These are phyloP conservation scores for Botrytis elliptica DNA, from an alignment of 2,329 filamentous ascomycete species.

Conservation along the genomic window DNA sequence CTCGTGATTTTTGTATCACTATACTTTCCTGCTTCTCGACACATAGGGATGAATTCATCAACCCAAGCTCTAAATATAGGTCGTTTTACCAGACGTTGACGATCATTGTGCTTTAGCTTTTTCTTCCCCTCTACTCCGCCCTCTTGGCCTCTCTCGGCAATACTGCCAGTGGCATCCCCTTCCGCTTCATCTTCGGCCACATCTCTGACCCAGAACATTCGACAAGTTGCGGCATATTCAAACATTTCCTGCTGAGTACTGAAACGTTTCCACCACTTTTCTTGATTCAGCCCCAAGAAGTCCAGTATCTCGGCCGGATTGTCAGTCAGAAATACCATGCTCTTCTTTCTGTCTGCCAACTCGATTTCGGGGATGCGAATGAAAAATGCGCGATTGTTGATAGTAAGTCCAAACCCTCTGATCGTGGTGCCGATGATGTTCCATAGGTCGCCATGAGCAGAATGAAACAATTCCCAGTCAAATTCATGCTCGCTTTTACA, in stretches of 20 bases:
- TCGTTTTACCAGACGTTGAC: conserved; percentile 54
- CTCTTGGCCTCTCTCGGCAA: conserved; percentile 28
- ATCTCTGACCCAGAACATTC: conserved; percentile 53
- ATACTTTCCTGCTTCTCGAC: conserved; percentile 45
- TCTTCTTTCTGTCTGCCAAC: conserved; percentile 50
- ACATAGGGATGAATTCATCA: conserved; percentile 59
- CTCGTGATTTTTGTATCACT: conserved; percentile 39
- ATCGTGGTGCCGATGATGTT: conserved; percentile 64
- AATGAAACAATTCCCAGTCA: conserved; percentile 65
- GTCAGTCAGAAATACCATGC: conserved; percentile 57
- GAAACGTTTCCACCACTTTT: conserved; percentile 57
- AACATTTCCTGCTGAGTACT: conserved; percentile 55
- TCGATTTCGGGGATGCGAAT: conserved; percentile 70
- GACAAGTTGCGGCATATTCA: conserved; percentile 57
- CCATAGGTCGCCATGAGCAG: conserved; percentile 71
- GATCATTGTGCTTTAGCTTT: conserved; percentile 54
- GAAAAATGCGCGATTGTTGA: conserved; percentile 62
- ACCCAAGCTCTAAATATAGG: conserved; percentile 60
- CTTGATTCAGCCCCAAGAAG: conserved; percentile 60
- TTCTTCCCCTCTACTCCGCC: conserved; percentile 40
- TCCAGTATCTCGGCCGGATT: conserved; percentile 55
- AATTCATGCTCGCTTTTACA: conserved; percentile 45
- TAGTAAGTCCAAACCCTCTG: conserved; percentile 63
- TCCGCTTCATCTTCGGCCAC: conserved; percentile 35
- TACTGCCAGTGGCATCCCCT: conserved; percentile 20